Conservation (phyloP, 768 basidiomycete genomes). For the Hysterangium stoloniferum region DNA sequence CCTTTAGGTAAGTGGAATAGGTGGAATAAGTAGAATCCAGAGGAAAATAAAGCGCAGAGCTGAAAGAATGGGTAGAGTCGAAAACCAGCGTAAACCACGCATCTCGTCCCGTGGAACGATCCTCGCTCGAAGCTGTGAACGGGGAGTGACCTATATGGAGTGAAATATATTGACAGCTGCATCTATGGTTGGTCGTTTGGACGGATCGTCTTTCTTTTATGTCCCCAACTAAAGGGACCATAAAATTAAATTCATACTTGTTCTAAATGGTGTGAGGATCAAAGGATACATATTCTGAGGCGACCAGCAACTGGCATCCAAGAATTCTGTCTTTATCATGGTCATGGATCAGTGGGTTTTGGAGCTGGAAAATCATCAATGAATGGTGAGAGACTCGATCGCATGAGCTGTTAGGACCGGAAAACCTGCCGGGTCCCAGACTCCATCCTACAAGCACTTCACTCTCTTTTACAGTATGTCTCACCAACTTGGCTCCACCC, state of each 20-base stretch:
- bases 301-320: slow-evolving; percentile 22
- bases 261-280: neutral
- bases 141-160: slow-evolving; percentile 20
- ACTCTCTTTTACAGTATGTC: no score
- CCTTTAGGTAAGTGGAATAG: no score
- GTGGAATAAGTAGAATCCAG: neutral
- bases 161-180: slow-evolving; percentile 29
- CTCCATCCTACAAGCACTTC: no score
- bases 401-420: no score
- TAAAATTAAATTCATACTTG: slow-evolving; percentile 25
- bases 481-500: no score
- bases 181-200: slow-evolving; percentile 29
- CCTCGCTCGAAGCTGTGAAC: slow-evolving; percentile 25
- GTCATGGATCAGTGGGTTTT: no score
- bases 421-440: no score
- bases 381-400: no score
- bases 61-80: neutral
- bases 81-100: neutral
- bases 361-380: no score
- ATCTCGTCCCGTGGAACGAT: neutral
- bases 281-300: no score
- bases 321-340: slow-evolving; percentile 25
- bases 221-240: slow-evolving; percentile 26
- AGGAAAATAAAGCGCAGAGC: neutral
- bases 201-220: slow-evolving; percentile 31